Base-by-base conservation (phyloP, 257 asterid genomes). In the Solanum paucissectum region DNA sequence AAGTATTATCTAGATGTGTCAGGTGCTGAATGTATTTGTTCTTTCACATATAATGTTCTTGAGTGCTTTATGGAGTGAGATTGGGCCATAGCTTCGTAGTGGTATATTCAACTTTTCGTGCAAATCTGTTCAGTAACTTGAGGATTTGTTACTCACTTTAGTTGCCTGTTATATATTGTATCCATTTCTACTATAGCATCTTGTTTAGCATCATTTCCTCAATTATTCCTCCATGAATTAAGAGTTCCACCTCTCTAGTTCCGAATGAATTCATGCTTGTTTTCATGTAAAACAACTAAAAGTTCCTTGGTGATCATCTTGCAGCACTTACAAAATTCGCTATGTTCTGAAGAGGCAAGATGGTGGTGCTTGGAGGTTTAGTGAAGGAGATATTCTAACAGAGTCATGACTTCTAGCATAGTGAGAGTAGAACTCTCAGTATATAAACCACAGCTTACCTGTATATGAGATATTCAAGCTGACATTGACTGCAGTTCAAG, bases 281-380 rank as follows among this genome's bases (percentile, higher is more conserved):
- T 27, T 66, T 66, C 29, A 12, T 68, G 49, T 83, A 37, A 62
- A 83, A 79, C 76, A 40, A 86, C 85, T 74, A 16, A 79, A 84
- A 40, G 83, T 75, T 84, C 34, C n/a, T 9, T 69, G 77, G 49
- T 62, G 86, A 20, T 62, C 86, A 89, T 79, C 75, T 88, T 92
- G 97, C 98, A 96, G 99, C 98, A 91, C 98, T 38, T 97, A 97
- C 79, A 92, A 90, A 90, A 94, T 96, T 89, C 93, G 89, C n/a
- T 97, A 97, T 89, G 92, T 87, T 87, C 94, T 96, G 86, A 94
- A 93, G 94, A 95, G 94, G 94, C 96, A 94, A 77, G 93, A 89
- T 9, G 98, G 94, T 85, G 98, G 98, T 76, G 93, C 97, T 7
- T 97, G 99, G 99, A 96, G 92, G 91, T 96, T 97, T 90, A 93